Percentiles rank a stretch among this genome's conserved stretches.
phyloP scores from a whole-genome alignment of 306 rosid genomes.

The Prinsepia uniflora region DNA sequence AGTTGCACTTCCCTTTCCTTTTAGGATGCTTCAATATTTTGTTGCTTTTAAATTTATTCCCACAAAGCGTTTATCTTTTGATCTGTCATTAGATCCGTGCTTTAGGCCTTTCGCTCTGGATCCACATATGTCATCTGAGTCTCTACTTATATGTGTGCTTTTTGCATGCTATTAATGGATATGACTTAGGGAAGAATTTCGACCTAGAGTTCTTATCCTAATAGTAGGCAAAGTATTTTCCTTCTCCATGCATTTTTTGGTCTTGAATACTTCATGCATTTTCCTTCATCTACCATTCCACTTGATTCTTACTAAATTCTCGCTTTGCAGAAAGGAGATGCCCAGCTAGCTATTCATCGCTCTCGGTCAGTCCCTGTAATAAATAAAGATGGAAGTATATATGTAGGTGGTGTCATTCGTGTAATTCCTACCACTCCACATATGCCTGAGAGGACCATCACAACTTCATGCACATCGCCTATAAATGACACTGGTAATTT shows the following conservation, averaged over 20 bases:
- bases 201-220: too few relatives aligned
- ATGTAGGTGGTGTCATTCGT: conserved; percentile 23
- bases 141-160: background rate
- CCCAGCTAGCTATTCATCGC: conserved; percentile 37
- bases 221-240: too few relatives aligned
- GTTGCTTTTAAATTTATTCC: background rate
- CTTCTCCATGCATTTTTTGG: too few relatives aligned
- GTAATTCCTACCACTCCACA: conserved; percentile 43
- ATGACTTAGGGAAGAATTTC: too few relatives aligned
- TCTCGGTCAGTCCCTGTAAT: conserved; percentile 46
- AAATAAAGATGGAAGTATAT: conserved; percentile 36
- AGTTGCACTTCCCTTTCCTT: background rate
- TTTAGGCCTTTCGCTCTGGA: background rate
- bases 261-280: too few relatives aligned
- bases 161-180: background rate
- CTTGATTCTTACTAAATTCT: conserved; percentile 13
- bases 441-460: conserved; percentile 20
- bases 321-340: conserved; percentile 46
- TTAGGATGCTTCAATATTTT: background rate
- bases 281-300: conserved; percentile 2
- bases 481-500: conserved; percentile 30
- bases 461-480: conserved; percentile 21
- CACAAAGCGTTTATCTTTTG: background rate
- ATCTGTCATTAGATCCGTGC: background rate
- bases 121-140: background rate